phyloP scores from a whole-genome alignment of 1,139 yeast species.

The Schizosaccharomyces versatilis region DNA sequence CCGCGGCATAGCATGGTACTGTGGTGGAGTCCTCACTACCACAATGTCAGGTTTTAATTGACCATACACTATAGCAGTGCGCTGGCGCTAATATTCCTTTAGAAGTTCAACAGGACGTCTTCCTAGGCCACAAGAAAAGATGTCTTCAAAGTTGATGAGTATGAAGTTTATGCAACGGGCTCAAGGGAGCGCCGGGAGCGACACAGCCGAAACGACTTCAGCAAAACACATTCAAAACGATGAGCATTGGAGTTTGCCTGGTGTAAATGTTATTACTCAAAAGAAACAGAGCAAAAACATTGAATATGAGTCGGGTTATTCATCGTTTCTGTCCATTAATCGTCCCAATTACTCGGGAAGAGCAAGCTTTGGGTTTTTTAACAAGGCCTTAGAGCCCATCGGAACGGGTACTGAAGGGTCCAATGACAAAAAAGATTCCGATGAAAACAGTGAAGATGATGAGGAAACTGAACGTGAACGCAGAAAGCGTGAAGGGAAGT shows the following conservation, averaged over 20 bases:
- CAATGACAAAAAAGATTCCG: neutral
- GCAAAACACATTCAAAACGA: neutral
- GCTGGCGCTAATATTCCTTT: constrained; percentile 14
- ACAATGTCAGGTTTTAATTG: neutral
- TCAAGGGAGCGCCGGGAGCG: neutral
- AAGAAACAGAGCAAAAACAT: neutral
- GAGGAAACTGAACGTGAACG: neutral
- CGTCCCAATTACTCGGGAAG: neutral
- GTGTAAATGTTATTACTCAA: neutral
- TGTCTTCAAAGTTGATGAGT: neutral
- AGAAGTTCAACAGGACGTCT: constrained; percentile 5
- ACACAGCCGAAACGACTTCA: neutral
- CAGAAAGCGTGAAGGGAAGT: neutral
- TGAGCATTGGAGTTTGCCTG: neutral
- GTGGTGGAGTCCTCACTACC: too few relatives aligned
- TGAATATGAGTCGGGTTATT: neutral
- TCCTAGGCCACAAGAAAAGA: constrained; percentile 7
- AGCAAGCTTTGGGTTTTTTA: constrained; percentile 1
- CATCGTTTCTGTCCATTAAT: neutral
- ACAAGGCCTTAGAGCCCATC: neutral
- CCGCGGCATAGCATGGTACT: too few relatives aligned
- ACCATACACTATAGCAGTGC: constrained; percentile 4
- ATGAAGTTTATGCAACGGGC: constrained; percentile 1
- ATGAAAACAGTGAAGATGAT: neutral
- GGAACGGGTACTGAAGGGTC: neutral